Evolutionary conservation across 257 asterid species (phyloP).

Genomic region (Solanum megistacrolobum): DNA sequence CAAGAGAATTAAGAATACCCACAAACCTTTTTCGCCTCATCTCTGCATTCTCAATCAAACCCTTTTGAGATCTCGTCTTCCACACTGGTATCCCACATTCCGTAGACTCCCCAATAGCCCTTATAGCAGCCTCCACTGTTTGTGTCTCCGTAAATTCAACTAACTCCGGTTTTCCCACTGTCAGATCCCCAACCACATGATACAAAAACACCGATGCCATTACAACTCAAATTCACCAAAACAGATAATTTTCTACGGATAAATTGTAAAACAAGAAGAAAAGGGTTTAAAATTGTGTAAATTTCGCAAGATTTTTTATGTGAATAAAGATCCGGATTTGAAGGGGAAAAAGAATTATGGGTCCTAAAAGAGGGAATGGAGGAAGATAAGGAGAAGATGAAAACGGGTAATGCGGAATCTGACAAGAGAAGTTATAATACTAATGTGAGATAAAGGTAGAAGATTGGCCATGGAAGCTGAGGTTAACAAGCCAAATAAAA

Average conservation of each 20-base stretch:
- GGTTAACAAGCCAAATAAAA: not conserved
- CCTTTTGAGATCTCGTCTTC: slow-evolving; percentile 62
- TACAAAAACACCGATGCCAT: slow-evolving; percentile 88
- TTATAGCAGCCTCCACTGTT: slow-evolving; percentile 79
- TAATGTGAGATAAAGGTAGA: not conserved
- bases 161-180: slow-evolving; percentile 95
- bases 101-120: slow-evolving; percentile 69
- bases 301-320: not conserved
- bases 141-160: slow-evolving; percentile 75
- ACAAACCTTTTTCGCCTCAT: slow-evolving; percentile 76
- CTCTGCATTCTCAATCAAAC: slow-evolving; percentile 54
- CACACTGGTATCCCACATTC: slow-evolving; percentile 93
- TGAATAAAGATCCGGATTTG: not conserved
- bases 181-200: slow-evolving; percentile 98
- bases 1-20: slow-evolving; percentile 78
- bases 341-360: not conserved
- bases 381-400: slow-evolving; percentile 40
- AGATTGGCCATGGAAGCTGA: slow-evolving; percentile 19
- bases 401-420: slow-evolving; percentile 29
- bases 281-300: not conserved
- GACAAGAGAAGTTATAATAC: not conserved
- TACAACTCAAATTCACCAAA: not conserved
- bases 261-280: not conserved
- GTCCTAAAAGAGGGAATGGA: slow-evolving; percentile 39
- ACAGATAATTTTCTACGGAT: not conserved